Percentiles rank a stretch among this genome's conserved stretches.
These are phyloP conservation scores for Colletotrichum cordylinicola DNA, from an alignment of 2,329 filamentous ascomycete species.

Conservation along the genomic window DNA sequence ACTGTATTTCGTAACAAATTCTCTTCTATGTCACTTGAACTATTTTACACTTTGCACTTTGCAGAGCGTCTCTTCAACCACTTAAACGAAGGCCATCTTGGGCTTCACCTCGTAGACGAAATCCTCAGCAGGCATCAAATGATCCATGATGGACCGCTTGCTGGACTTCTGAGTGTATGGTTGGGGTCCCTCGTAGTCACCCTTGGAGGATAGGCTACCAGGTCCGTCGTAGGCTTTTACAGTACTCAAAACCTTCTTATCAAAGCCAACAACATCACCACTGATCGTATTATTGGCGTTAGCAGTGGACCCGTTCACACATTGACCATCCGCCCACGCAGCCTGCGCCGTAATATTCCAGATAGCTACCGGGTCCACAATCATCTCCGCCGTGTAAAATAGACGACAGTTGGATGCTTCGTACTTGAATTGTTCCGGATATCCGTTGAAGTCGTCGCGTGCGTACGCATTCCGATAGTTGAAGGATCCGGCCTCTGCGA, in stretches of 20 bases:
- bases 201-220: not conserved
- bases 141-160: not conserved
- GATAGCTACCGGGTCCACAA: conserved; percentile 47
- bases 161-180: not conserved
- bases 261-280: not conserved
- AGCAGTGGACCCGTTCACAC: not conserved
- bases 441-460: conserved; percentile 20
- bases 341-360: conserved; percentile 41
- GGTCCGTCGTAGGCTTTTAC: not conserved
- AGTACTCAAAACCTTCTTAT: not conserved
- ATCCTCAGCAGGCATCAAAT: not conserved
- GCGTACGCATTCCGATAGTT: conserved; percentile 47
- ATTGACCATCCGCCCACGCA: not conserved
- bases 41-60: not conserved
- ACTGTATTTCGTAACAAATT: too few species aligned
- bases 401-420: conserved; percentile 63
- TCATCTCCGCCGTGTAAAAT: conserved; percentile 58
- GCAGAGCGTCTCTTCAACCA: not conserved
- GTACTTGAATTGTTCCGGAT: conserved; percentile 63
- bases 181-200: not conserved
- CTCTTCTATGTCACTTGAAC: not conserved
- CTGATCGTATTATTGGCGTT: not conserved
- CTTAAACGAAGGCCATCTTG: not conserved
- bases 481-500: conserved; percentile 44
- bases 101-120: not conserved